Conservation (phyloP, 2,329 filamentous ascomycete species). For the Sporothrix euskadiensis region DNA sequence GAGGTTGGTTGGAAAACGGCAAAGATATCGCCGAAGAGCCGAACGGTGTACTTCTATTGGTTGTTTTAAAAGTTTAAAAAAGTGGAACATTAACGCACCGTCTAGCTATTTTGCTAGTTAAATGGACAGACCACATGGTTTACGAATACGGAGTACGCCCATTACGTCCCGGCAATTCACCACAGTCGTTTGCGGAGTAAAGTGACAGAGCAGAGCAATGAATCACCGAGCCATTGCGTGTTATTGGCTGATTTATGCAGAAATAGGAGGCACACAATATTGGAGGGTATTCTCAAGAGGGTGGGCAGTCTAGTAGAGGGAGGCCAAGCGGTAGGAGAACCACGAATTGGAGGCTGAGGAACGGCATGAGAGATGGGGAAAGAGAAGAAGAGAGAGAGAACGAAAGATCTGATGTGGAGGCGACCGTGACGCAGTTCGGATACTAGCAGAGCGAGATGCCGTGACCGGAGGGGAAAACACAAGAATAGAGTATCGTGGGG, state of each 20-base stretch:
- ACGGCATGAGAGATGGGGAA: neutral
- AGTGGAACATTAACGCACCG: neutral
- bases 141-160: no score
- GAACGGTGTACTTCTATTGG: neutral
- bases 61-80: neutral
- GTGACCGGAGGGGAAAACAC: neutral
- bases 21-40: neutral
- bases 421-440: neutral
- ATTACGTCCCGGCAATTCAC: no score
- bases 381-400: no score
- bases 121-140: neutral
- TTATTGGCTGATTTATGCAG: no score
- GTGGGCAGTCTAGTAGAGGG: no score
- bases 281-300: no score
- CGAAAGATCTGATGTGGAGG: neutral
- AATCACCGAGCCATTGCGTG: no score
- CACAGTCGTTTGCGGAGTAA: no score
- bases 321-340: no score
- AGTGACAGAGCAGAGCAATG: no score
- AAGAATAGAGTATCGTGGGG: neutral
- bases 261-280: no score
- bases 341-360: neutral
- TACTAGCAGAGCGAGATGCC: neutral
- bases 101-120: neutral
- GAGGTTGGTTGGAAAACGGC: no score